Percentiles rank a stretch among this genome's conserved stretches.
Evolutionary conservation across 2,329 filamentous ascomycete genomes (phyloP).

Genomic region (Aotearoamyces nothofagi): DNA sequence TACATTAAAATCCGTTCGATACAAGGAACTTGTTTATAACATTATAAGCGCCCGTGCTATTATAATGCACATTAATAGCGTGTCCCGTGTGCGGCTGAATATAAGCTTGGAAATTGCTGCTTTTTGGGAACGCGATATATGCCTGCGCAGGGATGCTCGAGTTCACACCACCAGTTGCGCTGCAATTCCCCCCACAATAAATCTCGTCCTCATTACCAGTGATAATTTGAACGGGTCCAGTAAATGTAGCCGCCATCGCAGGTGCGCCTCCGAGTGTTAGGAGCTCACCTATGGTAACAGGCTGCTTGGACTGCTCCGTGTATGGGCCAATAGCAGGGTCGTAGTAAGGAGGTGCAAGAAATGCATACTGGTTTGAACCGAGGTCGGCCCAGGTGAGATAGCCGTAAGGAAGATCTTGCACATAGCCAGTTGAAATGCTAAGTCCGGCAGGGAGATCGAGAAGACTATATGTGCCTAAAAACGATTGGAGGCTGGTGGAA

Average conservation of each 20-base stretch:
- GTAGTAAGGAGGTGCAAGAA: conserved; percentile 36
- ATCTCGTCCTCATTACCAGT: conserved; percentile 36
- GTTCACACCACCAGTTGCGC: conserved; percentile 22
- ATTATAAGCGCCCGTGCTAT: conserved; percentile 20
- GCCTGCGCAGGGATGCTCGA: conserved; percentile 15
- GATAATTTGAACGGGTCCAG: conserved; percentile 40
- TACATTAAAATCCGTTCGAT: no score
- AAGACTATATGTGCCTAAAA: no score
- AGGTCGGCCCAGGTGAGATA: conserved; percentile 34
- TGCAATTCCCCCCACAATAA: conserved; percentile 49
- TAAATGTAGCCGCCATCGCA: conserved; percentile 20
- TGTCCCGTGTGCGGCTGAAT: conserved; percentile 37
- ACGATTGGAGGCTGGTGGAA: not conserved
- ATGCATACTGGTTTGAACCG: conserved; percentile 34
- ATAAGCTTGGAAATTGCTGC: conserved; percentile 32
- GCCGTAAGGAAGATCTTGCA: conserved; percentile 25
- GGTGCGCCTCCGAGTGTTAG: conserved; percentile 33
- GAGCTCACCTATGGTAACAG: conserved; percentile 41
- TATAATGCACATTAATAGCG: conserved; percentile 29
- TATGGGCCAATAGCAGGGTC: conserved; percentile 34
- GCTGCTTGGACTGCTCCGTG: conserved; percentile 33
- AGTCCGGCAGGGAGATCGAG: not conserved
- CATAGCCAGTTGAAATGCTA: not conserved
- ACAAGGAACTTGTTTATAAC: conserved; percentile 22
- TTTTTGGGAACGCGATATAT: conserved; percentile 17